Evolutionary conservation across 345 rosid genomes (phyloP), one percentile per base, ranked within the genome.

Genomic region (Populus simonii): DNA sequence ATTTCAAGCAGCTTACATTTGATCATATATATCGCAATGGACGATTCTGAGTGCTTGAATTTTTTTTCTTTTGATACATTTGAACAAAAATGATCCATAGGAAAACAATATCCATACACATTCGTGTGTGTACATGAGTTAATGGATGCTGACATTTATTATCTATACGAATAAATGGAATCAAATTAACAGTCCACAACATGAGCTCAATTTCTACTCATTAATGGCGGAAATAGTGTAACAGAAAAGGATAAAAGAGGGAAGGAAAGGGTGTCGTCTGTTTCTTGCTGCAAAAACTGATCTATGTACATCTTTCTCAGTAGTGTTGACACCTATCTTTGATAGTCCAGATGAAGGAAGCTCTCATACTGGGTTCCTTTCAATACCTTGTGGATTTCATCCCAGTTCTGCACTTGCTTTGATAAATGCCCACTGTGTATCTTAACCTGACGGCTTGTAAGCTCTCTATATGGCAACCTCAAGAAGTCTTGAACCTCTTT

Each of bases 401-500:
- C 76, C 83, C 83, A 75, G 59, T 84, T 87, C 25, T 83, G 68
- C 9, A 83, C 73, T 39, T 81, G 84, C 3, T 72, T 23, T 16
- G 84, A 79, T 43, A 87, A 72, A 6, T 39, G 55, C 2, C 82
- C 77, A 0, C 62, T 69, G 72, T 83, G 89, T 68, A 83, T 87
- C 86, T 83, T 83, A 66, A 84, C 72, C 72, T 81, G 89, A 12
- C 79, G 77, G 75, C 89, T 83, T 3, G 71, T 83, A 12, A 79
- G 83, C 31, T 84, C 79, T 73, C 79, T 76, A 4, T 75, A 72
- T 2, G 86, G 86, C 85, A 83, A 76, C 16, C 86, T 63, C 17
- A 81, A 71, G 72, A 83, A 87, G 0, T 83, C 78, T 41, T 79
- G 85, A 71, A 83, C 85, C 25, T 83, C 84, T 71, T 53, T 59